Percentiles rank a stretch among this genome's conserved stretches.
Conservation (phyloP, 2,329 filamentous ascomycete genomes). For the Ophiocordyceps sinensis region DNA sequence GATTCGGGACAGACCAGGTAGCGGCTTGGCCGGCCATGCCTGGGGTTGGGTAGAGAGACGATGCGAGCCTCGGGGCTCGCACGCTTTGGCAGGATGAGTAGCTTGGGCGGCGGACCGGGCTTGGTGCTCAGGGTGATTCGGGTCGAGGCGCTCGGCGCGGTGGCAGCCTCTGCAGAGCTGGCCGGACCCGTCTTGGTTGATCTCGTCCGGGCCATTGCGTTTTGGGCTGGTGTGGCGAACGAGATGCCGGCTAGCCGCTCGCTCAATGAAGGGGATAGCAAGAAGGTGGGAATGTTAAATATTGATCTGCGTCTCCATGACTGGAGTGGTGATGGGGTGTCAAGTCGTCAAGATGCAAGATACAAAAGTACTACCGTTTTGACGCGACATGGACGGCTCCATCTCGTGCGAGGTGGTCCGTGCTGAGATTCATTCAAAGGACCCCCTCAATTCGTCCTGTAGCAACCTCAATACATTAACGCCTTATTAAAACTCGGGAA, state of each 20-base stretch:
- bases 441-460: too few species aligned
- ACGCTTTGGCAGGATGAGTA: slow-evolving; percentile 48
- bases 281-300: too few species aligned
- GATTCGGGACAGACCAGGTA: slow-evolving; percentile 48
- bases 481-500: too few species aligned
- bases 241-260: neutral
- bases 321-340: too few species aligned
- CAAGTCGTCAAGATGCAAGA: too few species aligned
- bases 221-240: neutral
- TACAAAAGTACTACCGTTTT: too few species aligned
- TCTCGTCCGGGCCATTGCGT: slow-evolving; percentile 35
- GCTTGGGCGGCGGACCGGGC: slow-evolving; percentile 29
- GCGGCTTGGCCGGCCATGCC: slow-evolving; percentile 36
- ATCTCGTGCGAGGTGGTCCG: too few species aligned
- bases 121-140: slow-evolving; percentile 26
- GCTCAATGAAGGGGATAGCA: too few species aligned
- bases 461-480: too few species aligned
- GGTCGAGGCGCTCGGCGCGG: slow-evolving; percentile 12
- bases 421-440: too few species aligned
- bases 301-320: too few species aligned
- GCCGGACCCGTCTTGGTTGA: slow-evolving; percentile 21
- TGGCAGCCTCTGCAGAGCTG: slow-evolving; percentile 9
- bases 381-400: neutral
- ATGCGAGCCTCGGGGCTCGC: slow-evolving; percentile 40
- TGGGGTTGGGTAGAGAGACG: slow-evolving; percentile 44